Evolutionary conservation across 495 filamentous ascomycete genomes (phyloP).

Genomic region (Annulohypoxylon moriforme): DNA sequence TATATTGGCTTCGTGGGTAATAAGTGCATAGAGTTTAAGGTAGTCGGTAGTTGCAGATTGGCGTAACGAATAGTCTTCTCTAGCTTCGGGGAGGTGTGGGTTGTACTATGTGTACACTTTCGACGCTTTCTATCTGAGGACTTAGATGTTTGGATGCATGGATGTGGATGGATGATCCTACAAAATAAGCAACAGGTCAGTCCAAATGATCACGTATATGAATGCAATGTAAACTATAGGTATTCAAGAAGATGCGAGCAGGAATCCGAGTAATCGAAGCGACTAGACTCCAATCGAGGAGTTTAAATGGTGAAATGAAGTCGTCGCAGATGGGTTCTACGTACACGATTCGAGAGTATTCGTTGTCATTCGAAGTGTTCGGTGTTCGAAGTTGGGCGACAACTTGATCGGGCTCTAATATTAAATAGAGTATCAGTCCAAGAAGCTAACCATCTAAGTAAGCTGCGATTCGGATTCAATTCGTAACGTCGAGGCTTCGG

Average conservation of each 20-base stretch:
- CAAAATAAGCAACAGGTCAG: slow-evolving; percentile 15
- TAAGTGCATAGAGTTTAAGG: slow-evolving; percentile 29
- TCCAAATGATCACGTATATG: slow-evolving; percentile 12
- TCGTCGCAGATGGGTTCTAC: slow-evolving; percentile 7
- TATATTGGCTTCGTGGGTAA: slow-evolving; percentile 15
- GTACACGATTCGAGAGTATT: slow-evolving; percentile 16
- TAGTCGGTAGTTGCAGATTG: slow-evolving; percentile 12
- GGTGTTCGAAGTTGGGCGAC: slow-evolving; percentile 20
- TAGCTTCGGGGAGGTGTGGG: slow-evolving; percentile 3
- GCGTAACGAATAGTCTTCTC: slow-evolving; percentile 12
- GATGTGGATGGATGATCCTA: slow-evolving; percentile 3
- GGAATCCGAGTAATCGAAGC: neutral
- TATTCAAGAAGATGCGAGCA: neutral
- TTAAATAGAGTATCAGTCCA: neutral
- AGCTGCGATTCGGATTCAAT: slow-evolving; percentile 21
- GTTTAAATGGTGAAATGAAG: slow-evolving; percentile 2
- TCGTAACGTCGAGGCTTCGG: neutral
- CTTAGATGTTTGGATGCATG: neutral
- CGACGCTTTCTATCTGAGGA: slow-evolving; percentile 4
- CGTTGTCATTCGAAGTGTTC: slow-evolving; percentile 2
- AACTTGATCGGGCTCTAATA: slow-evolving; percentile 32
- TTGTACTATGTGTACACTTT: neutral
- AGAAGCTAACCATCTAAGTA: neutral
- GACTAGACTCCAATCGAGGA: neutral
- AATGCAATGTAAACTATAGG: neutral